phyloP scores from a whole-genome alignment of 139 green algal genomes.

The Protoeuglena noctilucae region DNA sequence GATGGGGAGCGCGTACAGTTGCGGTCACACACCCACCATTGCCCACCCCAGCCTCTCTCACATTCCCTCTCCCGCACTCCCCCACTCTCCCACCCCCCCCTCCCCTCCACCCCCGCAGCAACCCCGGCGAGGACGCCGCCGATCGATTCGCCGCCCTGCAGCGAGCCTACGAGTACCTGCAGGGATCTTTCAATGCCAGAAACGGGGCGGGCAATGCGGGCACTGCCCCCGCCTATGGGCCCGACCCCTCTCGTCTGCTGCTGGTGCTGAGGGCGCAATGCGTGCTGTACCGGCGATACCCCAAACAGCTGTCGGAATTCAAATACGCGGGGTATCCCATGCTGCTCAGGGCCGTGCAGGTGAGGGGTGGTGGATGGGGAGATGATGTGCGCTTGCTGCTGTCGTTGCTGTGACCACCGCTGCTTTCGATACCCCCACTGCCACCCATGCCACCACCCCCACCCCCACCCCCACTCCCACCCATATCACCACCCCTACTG shows the following conservation, averaged over 20 bases:
- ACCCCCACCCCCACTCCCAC: background rate
- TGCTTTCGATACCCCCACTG: constrained; percentile 10
- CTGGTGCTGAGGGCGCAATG: constrained; percentile 65
- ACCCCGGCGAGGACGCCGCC: constrained; percentile 52
- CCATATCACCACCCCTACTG: background rate
- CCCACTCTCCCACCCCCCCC: constrained; percentile 18
- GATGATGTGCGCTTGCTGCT: constrained; percentile 29
- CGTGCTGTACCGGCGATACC: constrained; percentile 65
- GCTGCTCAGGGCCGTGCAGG: constrained; percentile 36
- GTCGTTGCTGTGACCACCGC: constrained; percentile 13
- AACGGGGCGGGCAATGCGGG: constrained; percentile 30
- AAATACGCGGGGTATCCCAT: constrained; percentile 86
- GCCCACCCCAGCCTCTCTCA: too few species aligned
- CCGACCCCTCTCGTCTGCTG: constrained; percentile 61
- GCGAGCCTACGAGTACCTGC: constrained; percentile 73
- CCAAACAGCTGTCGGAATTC: constrained; percentile 58
- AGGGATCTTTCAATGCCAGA: too few species aligned
- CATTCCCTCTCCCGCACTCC: constrained; percentile 13
- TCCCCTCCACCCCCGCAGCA: constrained; percentile 86
- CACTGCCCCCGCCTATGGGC: constrained; percentile 29
- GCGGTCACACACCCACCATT: too few species aligned
- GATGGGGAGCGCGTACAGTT: background rate
- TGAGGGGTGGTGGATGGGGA: background rate
- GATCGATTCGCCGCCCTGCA: constrained; percentile 68
- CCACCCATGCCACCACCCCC: background rate